phyloP scores from a whole-genome alignment of 768 basidiomycete genomes.

The Boletus bicolor region DNA sequence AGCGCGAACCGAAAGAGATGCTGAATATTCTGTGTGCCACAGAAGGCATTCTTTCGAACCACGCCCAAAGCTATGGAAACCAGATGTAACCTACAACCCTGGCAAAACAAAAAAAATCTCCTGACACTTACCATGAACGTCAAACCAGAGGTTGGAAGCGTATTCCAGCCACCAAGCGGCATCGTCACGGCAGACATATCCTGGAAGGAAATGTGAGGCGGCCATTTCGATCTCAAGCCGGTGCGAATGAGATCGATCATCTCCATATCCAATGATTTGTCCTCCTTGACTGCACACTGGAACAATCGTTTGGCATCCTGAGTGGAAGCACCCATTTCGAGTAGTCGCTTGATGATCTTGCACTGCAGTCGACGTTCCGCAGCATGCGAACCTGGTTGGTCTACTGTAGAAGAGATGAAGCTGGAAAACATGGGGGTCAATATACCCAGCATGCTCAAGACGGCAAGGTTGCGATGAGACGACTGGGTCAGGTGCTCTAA shows the following conservation, averaged over 20 bases:
- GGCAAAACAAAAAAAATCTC: background rate
- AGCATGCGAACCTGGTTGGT: constrained; percentile 3
- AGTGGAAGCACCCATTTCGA: constrained; percentile 73
- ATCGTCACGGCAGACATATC: constrained; percentile 50
- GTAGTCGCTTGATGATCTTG: constrained; percentile 61
- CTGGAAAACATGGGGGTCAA: constrained; percentile 45
- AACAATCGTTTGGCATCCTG: constrained; percentile 64
- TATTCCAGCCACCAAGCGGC: constrained; percentile 45
- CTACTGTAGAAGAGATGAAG: constrained; percentile 22
- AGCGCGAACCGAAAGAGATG: constrained; percentile 30
- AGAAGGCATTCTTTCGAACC: constrained; percentile 43
- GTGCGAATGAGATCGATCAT: constrained; percentile 68
- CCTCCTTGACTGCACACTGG: constrained; percentile 47
- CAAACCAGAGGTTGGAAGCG: constrained; percentile 60
- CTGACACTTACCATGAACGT: constrained; percentile 59
- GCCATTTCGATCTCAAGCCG: constrained; percentile 75
- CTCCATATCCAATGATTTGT: constrained; percentile 55
- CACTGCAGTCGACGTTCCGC: constrained; percentile 53
- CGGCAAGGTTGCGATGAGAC: constrained; percentile 68
- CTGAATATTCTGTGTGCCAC: constrained; percentile 36
- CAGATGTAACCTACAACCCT: background rate
- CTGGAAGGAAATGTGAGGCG: constrained; percentile 72
- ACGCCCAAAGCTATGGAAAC: constrained; percentile 43
- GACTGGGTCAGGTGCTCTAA: constrained; percentile 58
- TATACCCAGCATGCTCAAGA: constrained; percentile 59